Conservation (phyloP, 1,139 yeast species). For the Yamadazyma siamensis region DNA sequence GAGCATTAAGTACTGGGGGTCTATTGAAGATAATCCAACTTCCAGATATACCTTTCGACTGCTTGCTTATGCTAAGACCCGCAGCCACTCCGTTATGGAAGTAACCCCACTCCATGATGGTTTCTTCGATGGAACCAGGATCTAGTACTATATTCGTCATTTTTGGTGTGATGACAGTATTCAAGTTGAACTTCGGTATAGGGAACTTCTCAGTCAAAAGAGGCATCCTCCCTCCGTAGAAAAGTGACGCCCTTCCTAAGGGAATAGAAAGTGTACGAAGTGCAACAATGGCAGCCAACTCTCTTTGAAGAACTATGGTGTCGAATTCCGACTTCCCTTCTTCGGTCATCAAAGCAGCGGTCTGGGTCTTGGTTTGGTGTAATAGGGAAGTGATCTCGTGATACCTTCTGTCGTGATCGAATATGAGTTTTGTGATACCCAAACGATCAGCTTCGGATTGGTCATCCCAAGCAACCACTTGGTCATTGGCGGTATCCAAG, state of each 20-base stretch:
- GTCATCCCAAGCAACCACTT: constrained; percentile 60
- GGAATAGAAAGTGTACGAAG: constrained; percentile 74
- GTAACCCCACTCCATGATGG: constrained; percentile 72
- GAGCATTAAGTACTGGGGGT: constrained; percentile 68
- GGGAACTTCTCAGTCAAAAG: constrained; percentile 82
- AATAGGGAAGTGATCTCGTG: constrained; percentile 70
- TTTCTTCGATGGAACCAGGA: constrained; percentile 49
- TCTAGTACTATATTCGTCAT: constrained; percentile 63
- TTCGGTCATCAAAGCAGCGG: constrained; percentile 37
- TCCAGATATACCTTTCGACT: constrained; percentile 73
- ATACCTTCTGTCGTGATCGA: constrained; percentile 75
- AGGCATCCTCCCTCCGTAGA: constrained; percentile 70
- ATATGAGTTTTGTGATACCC: constrained; percentile 66
- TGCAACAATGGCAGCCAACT: constrained; percentile 61
- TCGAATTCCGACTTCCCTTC: constrained; percentile 51
- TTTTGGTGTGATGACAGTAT: constrained; percentile 62
- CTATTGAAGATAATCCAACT: constrained; percentile 91
- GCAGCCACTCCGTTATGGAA: constrained; percentile 92
- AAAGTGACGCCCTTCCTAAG: constrained; percentile 73
- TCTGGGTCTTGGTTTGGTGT: constrained; percentile 67
- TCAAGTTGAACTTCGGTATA: constrained; percentile 72
- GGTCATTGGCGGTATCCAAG: constrained; percentile 41
- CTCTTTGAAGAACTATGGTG: constrained; percentile 55
- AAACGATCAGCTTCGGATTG: constrained; percentile 65
- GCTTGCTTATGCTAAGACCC: constrained; percentile 72